These are phyloP conservation scores for Podochytrium sp. DNA, from an alignment of 192 early-diverging fungal species.

Conservation along the genomic window DNA sequence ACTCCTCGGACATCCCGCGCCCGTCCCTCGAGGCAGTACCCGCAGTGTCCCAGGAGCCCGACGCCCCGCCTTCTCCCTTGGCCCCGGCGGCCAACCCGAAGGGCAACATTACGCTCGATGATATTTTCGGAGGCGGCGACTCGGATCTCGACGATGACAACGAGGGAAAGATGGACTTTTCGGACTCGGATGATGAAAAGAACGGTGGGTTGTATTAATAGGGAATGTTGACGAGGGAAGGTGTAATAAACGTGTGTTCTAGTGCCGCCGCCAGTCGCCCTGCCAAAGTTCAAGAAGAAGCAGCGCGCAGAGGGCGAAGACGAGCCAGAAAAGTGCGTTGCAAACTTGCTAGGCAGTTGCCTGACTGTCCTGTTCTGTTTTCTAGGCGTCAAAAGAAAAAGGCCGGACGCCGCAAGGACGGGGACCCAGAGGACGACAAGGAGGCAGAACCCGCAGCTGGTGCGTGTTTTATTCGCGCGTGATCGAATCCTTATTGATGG, in stretches of 20 bases:
- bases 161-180: conserved; percentile 15
- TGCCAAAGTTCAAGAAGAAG: conserved; percentile 51
- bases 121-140: conserved; percentile 33
- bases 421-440: conserved; percentile 9
- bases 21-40: too few relatives aligned
- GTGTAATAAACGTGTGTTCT: too few relatives aligned
- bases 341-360: not conserved
- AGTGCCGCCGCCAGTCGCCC: conserved; percentile 10
- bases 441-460: conserved; percentile 25
- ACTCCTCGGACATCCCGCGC: not conserved
- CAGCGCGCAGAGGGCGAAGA: not conserved
- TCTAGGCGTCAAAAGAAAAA: conserved; percentile 33
- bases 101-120: conserved; percentile 12
- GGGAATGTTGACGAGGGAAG: too few relatives aligned
- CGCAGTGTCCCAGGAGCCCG: not conserved
- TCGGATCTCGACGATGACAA: conserved; percentile 43
- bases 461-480: not conserved
- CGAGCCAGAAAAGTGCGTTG: not conserved
- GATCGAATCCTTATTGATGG: not conserved
- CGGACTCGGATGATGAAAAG: conserved; percentile 36
- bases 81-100: not conserved
- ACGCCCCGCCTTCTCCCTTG: too few relatives aligned
- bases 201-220: not conserved
- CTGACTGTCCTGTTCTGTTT: too few relatives aligned
- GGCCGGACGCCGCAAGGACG: conserved; percentile 12